These are phyloP conservation scores for Lathyrus tuberosus DNA, from an alignment of 306 rosid genomes.

Conservation along the genomic window DNA sequence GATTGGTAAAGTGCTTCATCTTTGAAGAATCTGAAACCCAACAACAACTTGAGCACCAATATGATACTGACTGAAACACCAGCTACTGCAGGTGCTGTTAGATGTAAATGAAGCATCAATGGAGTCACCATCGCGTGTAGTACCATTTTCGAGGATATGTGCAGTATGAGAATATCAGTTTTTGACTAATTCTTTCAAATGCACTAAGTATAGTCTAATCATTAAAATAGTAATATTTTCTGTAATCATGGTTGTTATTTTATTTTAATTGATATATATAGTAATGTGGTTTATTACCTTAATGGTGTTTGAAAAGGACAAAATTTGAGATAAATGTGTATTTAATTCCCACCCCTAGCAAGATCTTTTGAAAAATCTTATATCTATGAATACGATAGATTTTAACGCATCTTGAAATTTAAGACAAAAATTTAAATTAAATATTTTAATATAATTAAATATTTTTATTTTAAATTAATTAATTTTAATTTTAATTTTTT, in stretches of 20 bases:
- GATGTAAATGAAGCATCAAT: conserved; percentile 37
- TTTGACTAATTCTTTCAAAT: conserved; percentile 1
- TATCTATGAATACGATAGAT: background rate
- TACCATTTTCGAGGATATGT: conserved; percentile 8
- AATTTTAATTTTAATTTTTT: no score
- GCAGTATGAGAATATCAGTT: background rate
- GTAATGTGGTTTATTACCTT: no score
- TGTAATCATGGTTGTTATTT: no score
- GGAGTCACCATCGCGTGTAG: conserved; percentile 30
- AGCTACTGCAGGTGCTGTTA: conserved; percentile 31
- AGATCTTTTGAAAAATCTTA: background rate
- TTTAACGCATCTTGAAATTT: no score
- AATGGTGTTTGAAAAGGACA: no score
- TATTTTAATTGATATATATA: no score
- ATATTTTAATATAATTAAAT: no score
- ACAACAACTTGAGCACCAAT: conserved; percentile 41
- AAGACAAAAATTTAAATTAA: no score
- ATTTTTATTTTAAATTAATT: no score
- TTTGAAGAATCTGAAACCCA: conserved; percentile 39
- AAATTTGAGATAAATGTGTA: no score
- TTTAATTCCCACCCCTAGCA: background rate
- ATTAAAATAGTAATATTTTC: background rate
- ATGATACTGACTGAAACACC: conserved; percentile 36
- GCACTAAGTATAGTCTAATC: background rate
- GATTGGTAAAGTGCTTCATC: conserved; percentile 43